A percentile compares a stretch with the other conserved stretches of the same genome.
Conservation (phyloP, 2,329 filamentous ascomycete genomes). For the Cordyceps fumosorosea region DNA sequence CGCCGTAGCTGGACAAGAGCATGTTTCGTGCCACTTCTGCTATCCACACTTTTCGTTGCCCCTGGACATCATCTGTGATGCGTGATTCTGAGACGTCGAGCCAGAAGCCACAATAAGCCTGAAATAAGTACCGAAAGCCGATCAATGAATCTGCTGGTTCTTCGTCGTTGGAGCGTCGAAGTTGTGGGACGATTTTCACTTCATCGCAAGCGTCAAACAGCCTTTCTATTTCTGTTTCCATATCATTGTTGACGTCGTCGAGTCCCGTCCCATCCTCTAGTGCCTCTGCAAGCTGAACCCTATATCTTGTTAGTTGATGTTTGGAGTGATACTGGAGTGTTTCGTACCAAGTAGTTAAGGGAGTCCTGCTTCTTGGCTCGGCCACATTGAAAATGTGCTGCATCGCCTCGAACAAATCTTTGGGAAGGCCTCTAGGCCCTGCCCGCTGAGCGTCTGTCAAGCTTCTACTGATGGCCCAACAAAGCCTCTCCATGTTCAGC, state of each 20-base stretch:
- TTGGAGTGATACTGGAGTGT: neutral
- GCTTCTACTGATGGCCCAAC: constrained; percentile 15
- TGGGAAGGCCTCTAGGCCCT: constrained; percentile 22
- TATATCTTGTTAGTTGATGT: neutral
- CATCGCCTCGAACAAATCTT: constrained; percentile 22
- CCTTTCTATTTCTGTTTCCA: constrained; percentile 24
- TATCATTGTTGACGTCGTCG: constrained; percentile 16
- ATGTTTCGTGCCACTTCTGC: constrained; percentile 27
- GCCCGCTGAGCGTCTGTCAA: constrained; percentile 1
- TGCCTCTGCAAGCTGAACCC: constrained; percentile 7
- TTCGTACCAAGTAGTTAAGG: constrained; percentile 29
- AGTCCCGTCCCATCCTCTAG: constrained; percentile 5
- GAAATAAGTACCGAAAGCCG: constrained; percentile 23
- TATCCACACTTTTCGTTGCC: constrained; percentile 22
- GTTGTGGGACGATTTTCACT: constrained; percentile 24
- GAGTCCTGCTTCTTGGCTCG: constrained; percentile 19
- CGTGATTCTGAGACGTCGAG: constrained; percentile 21
- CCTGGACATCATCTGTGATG: constrained; percentile 21
- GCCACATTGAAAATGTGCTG: constrained; percentile 22
- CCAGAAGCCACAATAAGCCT: constrained; percentile 27
- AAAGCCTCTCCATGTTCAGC: constrained; percentile 22
- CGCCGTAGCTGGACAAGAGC: constrained; percentile 29
- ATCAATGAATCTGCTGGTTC: constrained; percentile 21
- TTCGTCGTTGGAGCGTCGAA: constrained; percentile 20
- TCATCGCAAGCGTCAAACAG: constrained; percentile 23